These are phyloP conservation scores for Elongisporangium anandrum DNA, from an alignment of 352 stramenopile genomes.

Conservation along the genomic window DNA sequence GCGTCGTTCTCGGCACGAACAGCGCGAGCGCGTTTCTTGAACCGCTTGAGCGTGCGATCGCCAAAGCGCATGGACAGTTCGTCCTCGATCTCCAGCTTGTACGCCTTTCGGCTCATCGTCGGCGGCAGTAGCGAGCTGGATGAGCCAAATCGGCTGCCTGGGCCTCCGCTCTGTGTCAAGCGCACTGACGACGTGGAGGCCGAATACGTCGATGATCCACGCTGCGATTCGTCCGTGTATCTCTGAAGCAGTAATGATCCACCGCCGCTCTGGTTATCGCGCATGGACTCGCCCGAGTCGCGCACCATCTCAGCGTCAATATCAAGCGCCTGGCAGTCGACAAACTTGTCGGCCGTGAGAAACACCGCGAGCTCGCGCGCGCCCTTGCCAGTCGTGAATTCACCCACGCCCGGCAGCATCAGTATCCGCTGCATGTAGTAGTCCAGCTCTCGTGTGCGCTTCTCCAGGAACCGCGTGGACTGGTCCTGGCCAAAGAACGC, in stretches of 20 bases:
- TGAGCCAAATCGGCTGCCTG: background rate
- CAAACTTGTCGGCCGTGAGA: slow-evolving; percentile 37
- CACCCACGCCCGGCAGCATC: slow-evolving; percentile 60
- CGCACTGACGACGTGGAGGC: background rate
- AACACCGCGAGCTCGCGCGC: slow-evolving; percentile 67
- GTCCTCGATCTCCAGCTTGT: slow-evolving; percentile 69
- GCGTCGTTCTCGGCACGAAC: slow-evolving; percentile 75
- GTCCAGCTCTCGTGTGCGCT: slow-evolving; percentile 70
- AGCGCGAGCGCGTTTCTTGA: slow-evolving; percentile 59
- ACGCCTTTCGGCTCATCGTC: slow-evolving; percentile 31
- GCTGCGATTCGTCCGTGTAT: background rate
- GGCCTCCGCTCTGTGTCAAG: background rate
- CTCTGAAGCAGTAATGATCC: background rate
- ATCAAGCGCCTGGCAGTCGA: slow-evolving; percentile 29
- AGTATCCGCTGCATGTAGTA: slow-evolving; percentile 84
- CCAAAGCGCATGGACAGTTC: slow-evolving; percentile 42
- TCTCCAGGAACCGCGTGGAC: slow-evolving; percentile 65
- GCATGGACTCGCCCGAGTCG: background rate
- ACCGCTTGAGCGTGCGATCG: slow-evolving; percentile 51
- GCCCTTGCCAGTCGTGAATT: slow-evolving; percentile 44
- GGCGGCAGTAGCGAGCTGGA: slow-evolving; percentile 1
- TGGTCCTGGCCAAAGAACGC: slow-evolving; percentile 76
- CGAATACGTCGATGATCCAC: background rate
- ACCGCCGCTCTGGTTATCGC: background rate
- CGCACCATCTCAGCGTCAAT: background rate